Evolutionary conservation across 2,329 filamentous ascomycete genomes (phyloP).

Genomic region (Diatrype stigma): DNA sequence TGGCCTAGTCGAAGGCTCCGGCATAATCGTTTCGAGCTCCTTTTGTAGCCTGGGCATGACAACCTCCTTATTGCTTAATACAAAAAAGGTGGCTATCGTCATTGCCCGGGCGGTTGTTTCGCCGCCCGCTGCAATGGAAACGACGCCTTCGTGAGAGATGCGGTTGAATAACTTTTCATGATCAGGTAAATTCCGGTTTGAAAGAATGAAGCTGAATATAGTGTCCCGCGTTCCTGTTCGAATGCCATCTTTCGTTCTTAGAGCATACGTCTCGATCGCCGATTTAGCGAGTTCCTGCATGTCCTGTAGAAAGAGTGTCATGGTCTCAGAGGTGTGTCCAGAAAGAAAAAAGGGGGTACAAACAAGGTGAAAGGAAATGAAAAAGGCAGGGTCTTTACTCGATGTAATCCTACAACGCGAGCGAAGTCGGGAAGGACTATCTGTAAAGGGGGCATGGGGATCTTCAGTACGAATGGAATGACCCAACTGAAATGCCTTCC

Average conservation of each 20-base stretch:
- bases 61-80: slow-evolving; percentile 4
- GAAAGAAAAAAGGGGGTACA: background rate
- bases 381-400: background rate
- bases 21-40: slow-evolving; percentile 6
- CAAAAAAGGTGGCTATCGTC: slow-evolving; percentile 8
- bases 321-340: background rate
- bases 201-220: slow-evolving; percentile 7
- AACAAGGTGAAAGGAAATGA: too few species aligned
- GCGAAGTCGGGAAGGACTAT: background rate
- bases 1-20: slow-evolving; percentile 3
- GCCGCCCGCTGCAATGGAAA: slow-evolving; percentile 9
- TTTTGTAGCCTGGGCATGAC: slow-evolving; percentile 6
- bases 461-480: background rate
- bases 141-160: slow-evolving; percentile 14
- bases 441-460: background rate
- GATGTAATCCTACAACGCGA: background rate
- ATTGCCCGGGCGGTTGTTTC: slow-evolving; percentile 8
- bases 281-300: background rate
- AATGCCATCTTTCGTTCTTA: background rate
- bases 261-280: background rate
- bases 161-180: slow-evolving; percentile 9
- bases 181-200: slow-evolving; percentile 6
- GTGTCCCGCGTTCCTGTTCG: background rate
- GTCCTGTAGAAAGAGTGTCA: background rate
- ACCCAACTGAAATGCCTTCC: background rate